A percentile compares a stretch with the other conserved stretches of the same genome.
Conservation (phyloP, 768 basidiomycete genomes). For the Pleurotus salmoneostramineus region DNA sequence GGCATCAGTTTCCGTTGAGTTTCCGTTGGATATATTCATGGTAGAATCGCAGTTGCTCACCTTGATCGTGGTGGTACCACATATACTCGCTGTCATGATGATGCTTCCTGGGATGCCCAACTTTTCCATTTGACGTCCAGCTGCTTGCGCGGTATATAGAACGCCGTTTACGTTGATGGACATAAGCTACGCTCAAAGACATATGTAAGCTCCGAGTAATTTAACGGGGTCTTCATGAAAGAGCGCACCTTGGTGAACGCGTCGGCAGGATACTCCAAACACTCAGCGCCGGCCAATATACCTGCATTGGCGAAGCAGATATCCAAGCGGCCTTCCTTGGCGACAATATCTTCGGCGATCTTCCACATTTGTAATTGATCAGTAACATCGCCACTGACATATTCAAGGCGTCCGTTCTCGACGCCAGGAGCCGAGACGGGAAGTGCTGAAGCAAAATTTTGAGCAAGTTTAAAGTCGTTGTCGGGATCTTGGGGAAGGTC, state of each 20-base stretch:
- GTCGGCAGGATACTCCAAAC: constrained; percentile 52
- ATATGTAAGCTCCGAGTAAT: no score
- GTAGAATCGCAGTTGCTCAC: constrained; percentile 25
- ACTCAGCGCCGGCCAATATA: constrained; percentile 41
- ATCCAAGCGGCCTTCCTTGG: constrained; percentile 60
- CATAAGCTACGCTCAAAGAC: constrained; percentile 45
- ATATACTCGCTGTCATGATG: constrained; percentile 58
- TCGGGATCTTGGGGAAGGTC: constrained; percentile 51
- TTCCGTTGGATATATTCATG: constrained; percentile 9
- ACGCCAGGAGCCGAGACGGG: constrained; percentile 6
- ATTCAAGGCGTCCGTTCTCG: constrained; percentile 33
- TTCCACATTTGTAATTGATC: constrained; percentile 46
- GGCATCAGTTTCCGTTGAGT: constrained; percentile 13
- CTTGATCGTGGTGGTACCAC: constrained; percentile 58
- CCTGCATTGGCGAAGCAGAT: constrained; percentile 67
- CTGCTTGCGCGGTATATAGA: constrained; percentile 60
- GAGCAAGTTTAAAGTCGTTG: constrained; percentile 44
- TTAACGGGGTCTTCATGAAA: no score
- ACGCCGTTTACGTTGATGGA: constrained; percentile 59
- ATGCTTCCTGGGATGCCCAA: constrained; percentile 47
- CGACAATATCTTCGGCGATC: constrained; percentile 45
- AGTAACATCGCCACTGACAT: constrained; percentile 53
- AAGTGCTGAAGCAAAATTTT: constrained; percentile 36
- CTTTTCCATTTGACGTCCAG: constrained; percentile 51
- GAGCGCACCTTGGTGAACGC: constrained; percentile 56